Base-by-base conservation (phyloP, 306 rosid species). In the Ochetophila trinervis region DNA sequence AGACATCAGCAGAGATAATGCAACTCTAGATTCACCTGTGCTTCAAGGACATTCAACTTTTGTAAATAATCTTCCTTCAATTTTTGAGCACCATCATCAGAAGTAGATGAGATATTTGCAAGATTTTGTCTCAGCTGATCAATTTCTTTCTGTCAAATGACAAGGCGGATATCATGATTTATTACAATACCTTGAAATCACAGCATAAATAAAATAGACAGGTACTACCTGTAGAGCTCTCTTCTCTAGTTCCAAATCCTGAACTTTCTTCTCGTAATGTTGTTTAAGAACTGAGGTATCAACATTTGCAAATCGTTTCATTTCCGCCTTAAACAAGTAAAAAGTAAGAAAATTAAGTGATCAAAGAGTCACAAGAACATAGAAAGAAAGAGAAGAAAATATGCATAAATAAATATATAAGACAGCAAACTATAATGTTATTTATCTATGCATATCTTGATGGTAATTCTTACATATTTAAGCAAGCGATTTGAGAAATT, bases 191-290 rank as follows among this genome's bases (percentile, higher is more conserved):
- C 49, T 6, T 66, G 52, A 45, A 53, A 67, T 58, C 57, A 70
- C 6, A 53, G 20, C 35, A 73, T n/a, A 53, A 30, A 32, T 50
- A 70, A 3, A n/a, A 34, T 58, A 47, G 69, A 63, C 3, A 57
- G 45, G 78, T 47, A 71, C 57, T 53, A 93, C 99, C 97, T 86
- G 97, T 62, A 93, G 72, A 53, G 74, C 44, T 73, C 83, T 87
- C 90, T 93, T 93, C 79, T 93, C 97, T 13, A 82, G 83, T 65
- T 93, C 99, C 72, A 93, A 78, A 66, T 93, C 99, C 24, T 72
- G 80, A 76, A 93, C 85, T 84, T 93, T 93, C 88, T 88, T 93
- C 77, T 93, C 98, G 69, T 84, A 93, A 82, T 86, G 96, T 40
- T 84, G 89, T 68, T 72, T 86, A 63, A 93, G 88, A 76, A 93